Evolutionary conservation across 768 basidiomycete species (phyloP).

Genomic region (Trametes cingulata): DNA sequence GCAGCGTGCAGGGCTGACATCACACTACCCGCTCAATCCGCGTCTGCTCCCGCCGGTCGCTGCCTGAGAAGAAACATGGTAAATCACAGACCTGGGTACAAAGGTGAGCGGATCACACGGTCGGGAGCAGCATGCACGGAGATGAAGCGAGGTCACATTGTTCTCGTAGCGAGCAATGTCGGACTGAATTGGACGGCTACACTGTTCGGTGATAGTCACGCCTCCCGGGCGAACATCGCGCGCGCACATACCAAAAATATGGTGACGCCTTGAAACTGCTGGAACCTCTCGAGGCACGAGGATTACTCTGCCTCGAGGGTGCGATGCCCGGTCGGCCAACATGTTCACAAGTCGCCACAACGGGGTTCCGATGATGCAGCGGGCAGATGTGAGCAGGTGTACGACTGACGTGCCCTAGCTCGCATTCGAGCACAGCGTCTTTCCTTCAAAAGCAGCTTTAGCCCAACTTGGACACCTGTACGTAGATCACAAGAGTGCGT

Average conservation of each 20-base stretch:
- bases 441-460: neutral
- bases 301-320: neutral
- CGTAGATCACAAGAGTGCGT: neutral
- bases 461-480: neutral
- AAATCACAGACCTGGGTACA: constrained; percentile 5
- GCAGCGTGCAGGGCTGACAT: neutral
- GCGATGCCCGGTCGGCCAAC: neutral
- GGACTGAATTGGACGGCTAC: neutral
- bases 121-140: constrained; percentile 3
- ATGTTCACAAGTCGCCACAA: neutral
- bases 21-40: neutral
- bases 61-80: constrained; percentile 1
- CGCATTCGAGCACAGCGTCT: neutral
- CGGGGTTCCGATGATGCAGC: neutral
- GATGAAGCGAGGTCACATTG: constrained; percentile 18
- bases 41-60: neutral
- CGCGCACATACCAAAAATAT: neutral
- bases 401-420: neutral
- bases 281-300: neutral
- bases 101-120: constrained; percentile 13
- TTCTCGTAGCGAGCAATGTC: neutral
- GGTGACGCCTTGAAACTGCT: neutral
- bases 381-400: too few species aligned
- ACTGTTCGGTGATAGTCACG: neutral
- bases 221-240: neutral